Percentiles rank a stretch among this genome's conserved stretches.
These are phyloP conservation scores for Thoreauomyces humboldtii DNA, from an alignment of 192 early-diverging fungal species.

Conservation along the genomic window DNA sequence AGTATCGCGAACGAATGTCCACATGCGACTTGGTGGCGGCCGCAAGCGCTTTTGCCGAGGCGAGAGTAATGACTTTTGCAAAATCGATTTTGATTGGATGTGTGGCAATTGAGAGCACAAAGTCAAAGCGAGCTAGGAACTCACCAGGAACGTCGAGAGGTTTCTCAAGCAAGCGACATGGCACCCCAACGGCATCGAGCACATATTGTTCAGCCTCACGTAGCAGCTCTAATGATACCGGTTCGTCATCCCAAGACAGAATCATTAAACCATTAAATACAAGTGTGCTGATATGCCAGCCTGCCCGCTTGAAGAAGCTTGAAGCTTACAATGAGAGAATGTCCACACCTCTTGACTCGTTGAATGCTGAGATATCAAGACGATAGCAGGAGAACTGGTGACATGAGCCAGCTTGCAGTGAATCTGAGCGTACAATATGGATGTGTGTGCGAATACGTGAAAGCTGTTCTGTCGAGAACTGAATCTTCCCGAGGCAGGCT, in stretches of 20 bases:
- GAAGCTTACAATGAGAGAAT: too few species aligned
- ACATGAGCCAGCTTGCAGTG: too few species aligned
- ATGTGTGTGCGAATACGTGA: too few species aligned
- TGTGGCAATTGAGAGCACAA: slow-evolving; percentile 1
- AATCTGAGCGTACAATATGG: too few species aligned
- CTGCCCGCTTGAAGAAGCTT: slow-evolving; percentile 2
- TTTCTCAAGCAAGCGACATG: background rate
- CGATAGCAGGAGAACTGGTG: too few species aligned
- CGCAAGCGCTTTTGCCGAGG: slow-evolving; percentile 8
- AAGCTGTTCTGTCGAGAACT: too few species aligned
- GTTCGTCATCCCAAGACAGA: slow-evolving; percentile 7
- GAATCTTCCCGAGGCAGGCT: too few species aligned
- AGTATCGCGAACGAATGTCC: too few species aligned
- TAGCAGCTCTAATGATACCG: slow-evolving; percentile 3
- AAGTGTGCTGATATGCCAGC: slow-evolving; percentile 1
- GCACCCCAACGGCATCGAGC: background rate
- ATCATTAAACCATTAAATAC: slow-evolving; percentile 20
- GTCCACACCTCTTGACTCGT: too few species aligned
- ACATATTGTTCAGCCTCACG: slow-evolving; percentile 6
- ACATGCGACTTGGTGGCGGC: slow-evolving; percentile 14
- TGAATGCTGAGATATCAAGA: too few species aligned
- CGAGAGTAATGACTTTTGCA: slow-evolving; percentile 4
- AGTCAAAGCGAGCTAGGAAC: slow-evolving; percentile 8
- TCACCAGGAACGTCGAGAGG: slow-evolving; percentile 3
- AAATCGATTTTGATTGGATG: slow-evolving; percentile 8